Percentiles rank a stretch among this genome's conserved stretches.
Conservation (phyloP, 768 basidiomycete genomes). For the Gelatoporia subvermispora region DNA sequence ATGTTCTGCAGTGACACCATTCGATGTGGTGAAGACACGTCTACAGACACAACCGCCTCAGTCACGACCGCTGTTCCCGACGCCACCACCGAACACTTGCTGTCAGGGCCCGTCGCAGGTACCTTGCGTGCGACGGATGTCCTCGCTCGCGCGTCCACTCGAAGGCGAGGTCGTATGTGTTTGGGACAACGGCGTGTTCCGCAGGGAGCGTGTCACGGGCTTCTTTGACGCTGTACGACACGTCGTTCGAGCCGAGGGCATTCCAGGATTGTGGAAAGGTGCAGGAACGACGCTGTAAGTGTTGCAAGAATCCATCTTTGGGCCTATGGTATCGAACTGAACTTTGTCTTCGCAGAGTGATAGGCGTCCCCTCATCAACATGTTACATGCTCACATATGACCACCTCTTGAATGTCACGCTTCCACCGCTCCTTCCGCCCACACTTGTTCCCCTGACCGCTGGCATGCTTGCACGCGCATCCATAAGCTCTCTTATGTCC, state of each 20-base stretch:
- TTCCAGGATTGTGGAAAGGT: slow-evolving; percentile 91
- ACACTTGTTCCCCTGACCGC: slow-evolving; percentile 69
- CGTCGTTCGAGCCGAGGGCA: slow-evolving; percentile 77
- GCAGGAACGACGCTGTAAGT: slow-evolving; percentile 84
- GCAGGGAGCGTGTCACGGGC: slow-evolving; percentile 71
- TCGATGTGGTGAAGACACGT: slow-evolving; percentile 96
- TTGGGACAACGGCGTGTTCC: slow-evolving; percentile 70
- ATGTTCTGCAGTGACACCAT: slow-evolving; percentile 90
- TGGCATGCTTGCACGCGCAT: slow-evolving; percentile 77
- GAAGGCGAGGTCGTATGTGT: slow-evolving; percentile 70
- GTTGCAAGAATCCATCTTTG: slow-evolving; percentile 3
- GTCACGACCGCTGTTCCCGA: slow-evolving; percentile 42
- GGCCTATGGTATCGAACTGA: slow-evolving; percentile 5
- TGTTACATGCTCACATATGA: slow-evolving; percentile 97
- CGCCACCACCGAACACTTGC: slow-evolving; percentile 52
- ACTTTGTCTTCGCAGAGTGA: slow-evolving; percentile 46
- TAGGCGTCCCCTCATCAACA: slow-evolving; percentile 89
- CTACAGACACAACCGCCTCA: slow-evolving; percentile 81
- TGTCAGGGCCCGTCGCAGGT: slow-evolving; percentile 58
- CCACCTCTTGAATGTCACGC: slow-evolving; percentile 60
- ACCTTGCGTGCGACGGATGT: slow-evolving; percentile 72
- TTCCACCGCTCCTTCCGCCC: slow-evolving; percentile 58
- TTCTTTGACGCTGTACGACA: slow-evolving; percentile 81
- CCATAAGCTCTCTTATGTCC: slow-evolving; percentile 73
- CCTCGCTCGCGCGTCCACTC: slow-evolving; percentile 58